A percentile compares a stretch with the other conserved stretches of the same genome.
Evolutionary conservation across 345 rosid genomes (phyloP).

Genomic region (Lepidium sativum): DNA sequence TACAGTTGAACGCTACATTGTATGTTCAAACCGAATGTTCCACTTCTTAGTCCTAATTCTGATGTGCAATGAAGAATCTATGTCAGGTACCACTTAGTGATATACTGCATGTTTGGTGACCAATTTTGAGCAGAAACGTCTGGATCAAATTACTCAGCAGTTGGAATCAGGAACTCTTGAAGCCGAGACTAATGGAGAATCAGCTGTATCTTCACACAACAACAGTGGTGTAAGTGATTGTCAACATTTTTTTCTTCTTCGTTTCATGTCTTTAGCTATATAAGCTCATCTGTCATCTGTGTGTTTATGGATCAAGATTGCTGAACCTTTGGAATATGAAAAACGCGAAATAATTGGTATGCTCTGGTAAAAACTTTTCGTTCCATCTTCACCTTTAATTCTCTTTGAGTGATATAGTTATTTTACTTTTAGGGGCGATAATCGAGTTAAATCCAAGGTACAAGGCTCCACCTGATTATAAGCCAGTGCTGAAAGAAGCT

Average conservation of each 20-base stretch:
- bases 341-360: conserved; percentile 73
- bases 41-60: not conserved
- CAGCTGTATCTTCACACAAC: conserved; percentile 25
- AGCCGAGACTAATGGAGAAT: conserved; percentile 23
- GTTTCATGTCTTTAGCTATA: not conserved
- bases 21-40: too few species aligned
- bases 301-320: conserved; percentile 39
- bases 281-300: not conserved
- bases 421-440: conserved; percentile 62
- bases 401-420: conserved; percentile 1
- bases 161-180: conserved; percentile 52
- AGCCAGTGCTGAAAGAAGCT: conserved; percentile 74
- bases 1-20: too few species aligned
- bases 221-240: conserved; percentile 34
- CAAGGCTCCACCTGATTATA: conserved; percentile 79
- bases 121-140: conserved; percentile 90
- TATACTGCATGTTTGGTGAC: conserved; percentile 37
- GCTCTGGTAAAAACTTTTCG: not conserved
- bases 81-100: not conserved
- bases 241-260: not conserved
- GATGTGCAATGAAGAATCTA: not conserved
- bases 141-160: conserved; percentile 62
- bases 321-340: conserved; percentile 59
- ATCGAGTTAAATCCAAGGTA: conserved; percentile 70
- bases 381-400: not conserved